Percentiles rank a stretch among this genome's conserved stretches.
Evolutionary conservation across 768 basidiomycete genomes (phyloP).

Genomic region (Phanerodontia chrysosporium): DNA sequence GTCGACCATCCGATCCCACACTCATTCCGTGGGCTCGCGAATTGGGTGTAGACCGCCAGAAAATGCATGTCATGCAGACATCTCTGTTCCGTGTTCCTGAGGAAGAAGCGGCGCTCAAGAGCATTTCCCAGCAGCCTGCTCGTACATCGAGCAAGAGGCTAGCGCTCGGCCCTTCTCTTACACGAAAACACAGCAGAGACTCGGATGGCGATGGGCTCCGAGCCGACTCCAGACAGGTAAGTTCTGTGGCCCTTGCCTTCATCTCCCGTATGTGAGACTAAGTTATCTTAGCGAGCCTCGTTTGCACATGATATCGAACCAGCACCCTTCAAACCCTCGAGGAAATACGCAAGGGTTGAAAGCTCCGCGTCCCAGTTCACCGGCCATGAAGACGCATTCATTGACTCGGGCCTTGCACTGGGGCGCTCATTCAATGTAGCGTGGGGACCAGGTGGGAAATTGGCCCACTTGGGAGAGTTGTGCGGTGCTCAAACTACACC

Average conservation of each 20-base stretch:
- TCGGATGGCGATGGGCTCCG: slow-evolving; percentile 69
- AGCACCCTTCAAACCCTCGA: slow-evolving; percentile 63
- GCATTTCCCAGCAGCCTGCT: slow-evolving; percentile 37
- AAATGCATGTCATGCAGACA: slow-evolving; percentile 92
- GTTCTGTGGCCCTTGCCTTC: slow-evolving; percentile 18
- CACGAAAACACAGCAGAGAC: slow-evolving; percentile 73
- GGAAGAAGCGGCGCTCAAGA: slow-evolving; percentile 62
- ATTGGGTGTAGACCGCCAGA: slow-evolving; percentile 77
- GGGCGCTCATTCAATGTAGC: slow-evolving; percentile 87
- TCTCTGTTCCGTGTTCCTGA: slow-evolving; percentile 78
- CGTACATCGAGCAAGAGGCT: slow-evolving; percentile 20
- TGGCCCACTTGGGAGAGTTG: slow-evolving; percentile 75
- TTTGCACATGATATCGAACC: slow-evolving; percentile 73
- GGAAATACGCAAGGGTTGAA: slow-evolving; percentile 77
- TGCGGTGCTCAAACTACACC: slow-evolving; percentile 49
- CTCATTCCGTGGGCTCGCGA: slow-evolving; percentile 71
- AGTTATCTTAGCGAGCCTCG: slow-evolving; percentile 58
- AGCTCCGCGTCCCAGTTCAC: slow-evolving; percentile 59
- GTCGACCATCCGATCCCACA: slow-evolving; percentile 37
- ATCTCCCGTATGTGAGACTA: background rate
- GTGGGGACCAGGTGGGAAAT: slow-evolving; percentile 79
- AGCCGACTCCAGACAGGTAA: slow-evolving; percentile 57
- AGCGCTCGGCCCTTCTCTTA: slow-evolving; percentile 36
- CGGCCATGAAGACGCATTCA: slow-evolving; percentile 58
- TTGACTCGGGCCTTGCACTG: slow-evolving; percentile 81